Base-by-base conservation (phyloP, 1,284 basidiomycete genomes). In the Pulchroboletus neoregius region DNA sequence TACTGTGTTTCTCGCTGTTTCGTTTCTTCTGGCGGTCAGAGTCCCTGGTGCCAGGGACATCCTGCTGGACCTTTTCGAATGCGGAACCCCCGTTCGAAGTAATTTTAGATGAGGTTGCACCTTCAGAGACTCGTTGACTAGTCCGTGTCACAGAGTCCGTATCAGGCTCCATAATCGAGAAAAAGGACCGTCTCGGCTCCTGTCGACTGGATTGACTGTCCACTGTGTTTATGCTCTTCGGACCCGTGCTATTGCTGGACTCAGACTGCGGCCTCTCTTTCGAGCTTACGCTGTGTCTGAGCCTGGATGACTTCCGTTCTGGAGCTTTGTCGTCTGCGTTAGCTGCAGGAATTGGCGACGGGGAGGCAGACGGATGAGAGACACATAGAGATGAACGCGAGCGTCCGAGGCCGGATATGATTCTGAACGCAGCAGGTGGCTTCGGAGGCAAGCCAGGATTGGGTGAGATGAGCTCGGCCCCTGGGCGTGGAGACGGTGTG, bases 381-480 rank as follows among this genome's bases (percentile, higher is more conserved):
- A 61, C 39, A 18, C 52, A 57, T 2, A 65, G 63, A 63, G 62
- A 67, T 15, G 79, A 77, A 39, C 74, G 71, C 15, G 85, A 83
- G 31, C 78, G 76, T 56, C 79, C 85, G 64, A 87, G 84, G 5
- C 74, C 77, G 16, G 57, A 56, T 46, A 82, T 72, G 51, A 85
- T 79, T 60, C 77, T 86, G 68, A 81, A 84, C 6, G 76, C 80
- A 3, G 74, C 75, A 6, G 82, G 76, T 10, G 78, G 70, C 50
- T 75, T 73, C n/a, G 60, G 52, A 10, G 59, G 47, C 2, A 62
- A 57, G 13, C 57, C 52, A 13, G 60, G 63, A 13, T 66, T 56
- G 6, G 71, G 67, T 31, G 70, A 61, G 4, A 67, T 54, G 7
- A 57, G 56, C 51, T 85, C 81, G 26, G 76, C 50, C 52, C 75